These are phyloP conservation scores for Carex arenaria DNA, from an alignment of 202 grass and related monocot genomes.

Conservation along the genomic window DNA sequence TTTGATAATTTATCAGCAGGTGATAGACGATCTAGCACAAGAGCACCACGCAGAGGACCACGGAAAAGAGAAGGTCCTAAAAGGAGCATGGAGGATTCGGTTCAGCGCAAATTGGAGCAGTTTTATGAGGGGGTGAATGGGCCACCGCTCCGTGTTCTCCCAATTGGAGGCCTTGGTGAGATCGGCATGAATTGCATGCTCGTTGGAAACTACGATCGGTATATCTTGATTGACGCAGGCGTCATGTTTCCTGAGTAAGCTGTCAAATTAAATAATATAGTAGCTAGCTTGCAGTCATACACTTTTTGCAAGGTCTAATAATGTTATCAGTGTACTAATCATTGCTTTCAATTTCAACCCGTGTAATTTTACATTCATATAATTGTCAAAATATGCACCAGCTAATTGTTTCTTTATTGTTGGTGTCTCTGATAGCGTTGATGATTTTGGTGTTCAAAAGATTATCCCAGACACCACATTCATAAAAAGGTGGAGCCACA, in stretches of 20 bases:
- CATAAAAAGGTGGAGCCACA: constrained; percentile 97
- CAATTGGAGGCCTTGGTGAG: constrained; percentile 93
- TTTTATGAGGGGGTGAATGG: constrained; percentile 91
- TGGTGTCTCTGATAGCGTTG: constrained; percentile 39
- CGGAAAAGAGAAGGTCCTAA: constrained; percentile 62
- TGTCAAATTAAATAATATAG: not conserved
- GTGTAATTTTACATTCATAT: not conserved
- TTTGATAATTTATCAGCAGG: not conserved
- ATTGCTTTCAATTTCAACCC: not conserved
- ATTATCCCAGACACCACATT: constrained; percentile 99
- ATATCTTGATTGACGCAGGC: constrained; percentile 96
- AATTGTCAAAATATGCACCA: not conserved
- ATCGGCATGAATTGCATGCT: constrained; percentile 99
- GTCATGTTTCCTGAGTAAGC: constrained; percentile 99
- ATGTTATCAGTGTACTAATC: not conserved
- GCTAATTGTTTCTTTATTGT: constrained; percentile 7
- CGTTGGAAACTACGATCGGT: constrained; percentile 88
- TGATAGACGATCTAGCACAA: constrained; percentile 30
- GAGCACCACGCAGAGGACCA: constrained; percentile 45
- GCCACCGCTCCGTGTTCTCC: constrained; percentile 82
- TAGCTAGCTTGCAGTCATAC: not conserved
- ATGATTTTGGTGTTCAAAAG: constrained; percentile 97
- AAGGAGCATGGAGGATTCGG: constrained; percentile 93
- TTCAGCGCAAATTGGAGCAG: constrained; percentile 94
- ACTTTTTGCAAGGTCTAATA: not conserved